phyloP scores from a whole-genome alignment of 345 rosid species.

The Schrenkiella parvula region DNA sequence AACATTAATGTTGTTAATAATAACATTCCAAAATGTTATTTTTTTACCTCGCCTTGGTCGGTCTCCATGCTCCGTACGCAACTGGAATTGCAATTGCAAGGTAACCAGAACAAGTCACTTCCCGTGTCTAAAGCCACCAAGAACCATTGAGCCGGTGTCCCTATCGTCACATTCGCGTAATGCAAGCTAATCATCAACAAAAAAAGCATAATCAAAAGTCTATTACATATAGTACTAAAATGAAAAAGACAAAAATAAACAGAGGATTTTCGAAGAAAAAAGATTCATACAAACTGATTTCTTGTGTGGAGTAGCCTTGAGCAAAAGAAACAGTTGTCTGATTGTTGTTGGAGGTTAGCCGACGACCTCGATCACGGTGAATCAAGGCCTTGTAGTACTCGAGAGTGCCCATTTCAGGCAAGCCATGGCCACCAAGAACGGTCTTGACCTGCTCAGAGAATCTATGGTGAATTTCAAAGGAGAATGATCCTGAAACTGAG shows the following conservation, averaged over 20 bases:
- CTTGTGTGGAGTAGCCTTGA: constrained; percentile 59
- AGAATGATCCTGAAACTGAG: constrained; percentile 45
- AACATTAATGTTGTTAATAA: neutral
- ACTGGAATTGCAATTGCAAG: constrained; percentile 62
- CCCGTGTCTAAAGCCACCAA: constrained; percentile 96
- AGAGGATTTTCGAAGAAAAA: neutral
- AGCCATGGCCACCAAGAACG: constrained; percentile 49
- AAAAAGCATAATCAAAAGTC: neutral
- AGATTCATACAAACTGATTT: constrained; percentile 40
- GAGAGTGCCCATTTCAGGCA: constrained; percentile 67
- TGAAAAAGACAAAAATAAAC: neutral
- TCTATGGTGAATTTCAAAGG: constrained; percentile 71
- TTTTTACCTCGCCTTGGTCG: constrained; percentile 43
- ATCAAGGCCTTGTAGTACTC: constrained; percentile 59
- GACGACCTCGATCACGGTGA: constrained; percentile 74
- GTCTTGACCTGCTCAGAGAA: constrained; percentile 79
- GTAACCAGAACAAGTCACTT: constrained; percentile 87
- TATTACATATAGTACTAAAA: neutral
- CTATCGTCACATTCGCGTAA: constrained; percentile 81
- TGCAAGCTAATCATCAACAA: constrained; percentile 53
- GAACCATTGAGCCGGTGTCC: constrained; percentile 70
- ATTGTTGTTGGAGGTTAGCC: constrained; percentile 42
- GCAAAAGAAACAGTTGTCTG: constrained; percentile 59
- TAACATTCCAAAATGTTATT: neutral
- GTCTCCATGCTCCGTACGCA: constrained; percentile 46